Base-by-base conservation (phyloP, 73 alveolate species). In the Paramecium sexaurelia region DNA sequence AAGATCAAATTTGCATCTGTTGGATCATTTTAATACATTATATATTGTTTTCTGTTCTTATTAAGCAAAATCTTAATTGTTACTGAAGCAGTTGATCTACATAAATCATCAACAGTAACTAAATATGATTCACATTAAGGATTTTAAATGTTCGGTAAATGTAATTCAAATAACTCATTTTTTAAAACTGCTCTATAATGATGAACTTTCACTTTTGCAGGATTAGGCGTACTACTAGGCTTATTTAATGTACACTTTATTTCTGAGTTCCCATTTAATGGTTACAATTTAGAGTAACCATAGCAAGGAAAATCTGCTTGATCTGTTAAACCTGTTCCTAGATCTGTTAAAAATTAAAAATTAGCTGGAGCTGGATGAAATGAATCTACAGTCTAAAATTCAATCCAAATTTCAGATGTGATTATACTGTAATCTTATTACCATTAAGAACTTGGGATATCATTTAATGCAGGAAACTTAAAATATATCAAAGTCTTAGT, bases 131-230 rank as follows among this genome's bases (percentile, higher is more conserved):
- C 43, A 78, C 90, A 78, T 10, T 24, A 2, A 15, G 90, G 90
- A 78, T 78, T 78, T 47, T 78, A 26, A 45, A 78, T 78, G 24
- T 78, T 78, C 7, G 90, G 90, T 40, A 78, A 43, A 78, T 78
- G 90, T 6, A 78, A 40, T 24, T 45, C 40, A 41, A 78, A 78
- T 41, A 10, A 10, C 1, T 22, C 43, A 24, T 33, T 33, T 15
- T 19, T 24, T 10, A 45, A 24, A 3, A 78, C 68, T 41, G 68
- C 33, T 41, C 41, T 78, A 40, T 6, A 78, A 78, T 78, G 90
- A 78, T 45, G 35, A 40, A 78, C 90, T 20, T 43, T 78, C 10
- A 78, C 71, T 78, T 41, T 45, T 15, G 90, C 73, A 24, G 75
- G 68, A 78, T 22, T 45, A 40, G 90, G 90, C 0, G 75, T 29